Evolutionary conservation across 2,329 filamentous ascomycete species (phyloP).

Genomic region (Parafenestella ontariensis): DNA sequence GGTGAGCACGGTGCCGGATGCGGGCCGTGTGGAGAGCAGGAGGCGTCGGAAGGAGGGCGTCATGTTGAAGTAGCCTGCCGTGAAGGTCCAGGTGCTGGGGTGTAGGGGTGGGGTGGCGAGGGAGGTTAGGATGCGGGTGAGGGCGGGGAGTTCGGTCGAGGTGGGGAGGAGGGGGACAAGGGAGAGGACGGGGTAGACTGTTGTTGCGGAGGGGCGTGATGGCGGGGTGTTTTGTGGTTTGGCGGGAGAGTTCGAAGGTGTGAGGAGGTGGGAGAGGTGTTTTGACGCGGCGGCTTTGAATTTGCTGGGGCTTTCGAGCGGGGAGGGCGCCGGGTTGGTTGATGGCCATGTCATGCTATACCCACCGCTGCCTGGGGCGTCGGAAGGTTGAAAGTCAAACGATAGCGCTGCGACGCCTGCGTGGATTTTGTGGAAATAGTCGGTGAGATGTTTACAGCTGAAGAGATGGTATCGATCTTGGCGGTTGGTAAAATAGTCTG

Average conservation of each 20-base stretch:
- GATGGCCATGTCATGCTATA: slow-evolving; percentile 75
- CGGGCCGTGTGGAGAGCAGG: slow-evolving; percentile 74
- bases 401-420: slow-evolving; percentile 79
- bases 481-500: slow-evolving; percentile 94
- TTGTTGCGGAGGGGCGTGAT: slow-evolving; percentile 51
- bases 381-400: slow-evolving; percentile 74
- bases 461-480: slow-evolving; percentile 96
- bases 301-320: slow-evolving; percentile 70
- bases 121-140: slow-evolving; percentile 77
- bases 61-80: slow-evolving; percentile 98
- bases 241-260: slow-evolving; percentile 52
- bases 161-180: slow-evolving; percentile 85
- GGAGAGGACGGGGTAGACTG: slow-evolving; percentile 85
- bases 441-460: slow-evolving; percentile 76
- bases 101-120: slow-evolving; percentile 70
- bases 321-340: slow-evolving; percentile 76
- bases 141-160: slow-evolving; percentile 86
- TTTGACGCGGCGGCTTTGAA: slow-evolving; percentile 75
- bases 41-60: slow-evolving; percentile 82
- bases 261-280: slow-evolving; percentile 71
- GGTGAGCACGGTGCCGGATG: slow-evolving; percentile 82
- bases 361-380: slow-evolving; percentile 55
- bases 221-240: slow-evolving; percentile 19
- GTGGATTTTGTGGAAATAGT: slow-evolving; percentile 83
- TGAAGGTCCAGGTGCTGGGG: slow-evolving; percentile 89